Base-by-base conservation (phyloP, 2,329 filamentous ascomycete genomes). In the Reticulascus tulasneorum region DNA sequence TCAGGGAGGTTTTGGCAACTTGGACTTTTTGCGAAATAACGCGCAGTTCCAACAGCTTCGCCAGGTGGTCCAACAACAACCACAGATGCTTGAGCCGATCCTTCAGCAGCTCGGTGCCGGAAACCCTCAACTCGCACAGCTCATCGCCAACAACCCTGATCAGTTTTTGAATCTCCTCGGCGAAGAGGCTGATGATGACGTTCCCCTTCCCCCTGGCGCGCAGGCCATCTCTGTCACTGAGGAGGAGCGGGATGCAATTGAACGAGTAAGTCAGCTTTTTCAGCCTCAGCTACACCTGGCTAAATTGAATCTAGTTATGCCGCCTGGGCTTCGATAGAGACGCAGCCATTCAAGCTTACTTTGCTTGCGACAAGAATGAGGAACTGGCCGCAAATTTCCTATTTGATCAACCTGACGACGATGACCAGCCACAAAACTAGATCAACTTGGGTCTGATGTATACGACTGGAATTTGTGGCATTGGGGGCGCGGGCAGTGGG, bases 341-440 rank as follows among this genome's bases (percentile, higher is more conserved):
- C 51, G 79, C 89, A 51, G 93, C 93, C 33, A 95, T 97, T 49
- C 91, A 98, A 67, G 93, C 93, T 18, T 98, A 97, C 68, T 98
- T 98, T 59, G 93, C 93, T 22, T 98, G 93, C 63, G 93, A 98
- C 66, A 98, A 97, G 77, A 97, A 98, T 62, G 93, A 98, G 67
- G 93, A 98, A 65, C 75, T 98, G 33, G 93, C 93, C 1, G 93
- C 93, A 47, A 98, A 98, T 67, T 97, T 96, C 64, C 73, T 98
- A 42, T 98, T 98, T 58, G 93, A 98, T 53, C 89, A 97, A 66
- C 90, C 90, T 9, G 89, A 94, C 44, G 90, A 96, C 30, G 83
- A 86, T 23, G 81, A 84, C 39, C 65, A 70, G 21, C 55, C 63
- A 9, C 58, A 64, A 42, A 66, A 69, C 52, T 71, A 63, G 59